These are phyloP conservation scores for Leccinum olivaceoglutinosum DNA, from an alignment of 1,284 basidiomycete genomes.

Conservation along the genomic window DNA sequence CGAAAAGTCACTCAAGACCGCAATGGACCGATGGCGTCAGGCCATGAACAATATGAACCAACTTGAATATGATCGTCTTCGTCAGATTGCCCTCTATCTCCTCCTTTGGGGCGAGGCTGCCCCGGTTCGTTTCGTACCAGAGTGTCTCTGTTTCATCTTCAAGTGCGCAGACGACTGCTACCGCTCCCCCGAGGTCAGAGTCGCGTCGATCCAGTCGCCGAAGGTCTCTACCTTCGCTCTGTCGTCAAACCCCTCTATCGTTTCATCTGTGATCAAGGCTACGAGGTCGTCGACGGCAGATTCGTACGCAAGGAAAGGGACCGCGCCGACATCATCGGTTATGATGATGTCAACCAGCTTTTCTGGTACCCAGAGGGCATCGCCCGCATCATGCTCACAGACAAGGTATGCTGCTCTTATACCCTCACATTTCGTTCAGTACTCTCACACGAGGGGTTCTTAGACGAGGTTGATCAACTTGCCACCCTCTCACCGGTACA, in stretches of 20 bases:
- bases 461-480: constrained; percentile 87
- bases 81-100: constrained; percentile 94
- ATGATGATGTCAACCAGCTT: constrained; percentile 98
- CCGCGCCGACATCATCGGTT: constrained; percentile 94
- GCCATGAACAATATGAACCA: constrained; percentile 99
- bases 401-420: constrained; percentile 58
- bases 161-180: constrained; percentile 99
- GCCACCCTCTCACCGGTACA: constrained; percentile 84
- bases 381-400: constrained; percentile 81
- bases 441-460: neutral
- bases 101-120: constrained; percentile 99
- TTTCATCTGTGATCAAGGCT: constrained; percentile 97
- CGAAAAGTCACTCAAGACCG: constrained; percentile 85
- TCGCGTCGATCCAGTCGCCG: constrained; percentile 88
- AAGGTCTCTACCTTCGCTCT: constrained; percentile 88
- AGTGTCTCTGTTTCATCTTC: constrained; percentile 99
- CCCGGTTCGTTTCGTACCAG: constrained; percentile 96
- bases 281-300: constrained; percentile 94
- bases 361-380: constrained; percentile 99
- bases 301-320: constrained; percentile 92
- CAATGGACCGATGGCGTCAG: constrained; percentile 90
- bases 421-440: neutral
- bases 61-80: constrained; percentile 79
- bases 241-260: constrained; percentile 96
- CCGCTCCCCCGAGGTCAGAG: constrained; percentile 96